A percentile compares a stretch with the other conserved stretches of the same genome.
Conservation (phyloP, 805 yeast species). For the Cyberlindnera xylosilytica region DNA sequence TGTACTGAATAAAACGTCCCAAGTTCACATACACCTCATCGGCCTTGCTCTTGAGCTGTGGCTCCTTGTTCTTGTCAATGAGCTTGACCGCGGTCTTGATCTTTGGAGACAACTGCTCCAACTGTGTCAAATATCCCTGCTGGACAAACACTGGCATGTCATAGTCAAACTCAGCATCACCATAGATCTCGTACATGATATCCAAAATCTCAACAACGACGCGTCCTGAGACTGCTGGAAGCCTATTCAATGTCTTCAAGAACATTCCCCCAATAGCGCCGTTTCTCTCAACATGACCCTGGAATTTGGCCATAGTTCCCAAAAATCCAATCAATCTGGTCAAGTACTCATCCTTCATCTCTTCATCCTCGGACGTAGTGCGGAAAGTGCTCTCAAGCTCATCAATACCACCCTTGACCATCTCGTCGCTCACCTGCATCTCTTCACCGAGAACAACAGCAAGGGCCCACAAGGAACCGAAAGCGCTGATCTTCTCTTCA, state of each 20-base stretch:
- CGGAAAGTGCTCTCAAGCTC: constrained; percentile 20
- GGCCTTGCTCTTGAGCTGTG: constrained; percentile 55
- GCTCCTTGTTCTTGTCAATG: constrained; percentile 61
- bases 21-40: constrained; percentile 67
- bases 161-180: constrained; percentile 65
- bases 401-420: constrained; percentile 24
- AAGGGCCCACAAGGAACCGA: constrained; percentile 46
- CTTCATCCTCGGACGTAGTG: not conserved
- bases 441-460: constrained; percentile 28
- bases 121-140: constrained; percentile 40
- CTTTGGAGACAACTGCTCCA: constrained; percentile 43
- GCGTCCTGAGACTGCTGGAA: constrained; percentile 33
- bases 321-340: constrained; percentile 49
- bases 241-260: constrained; percentile 27
- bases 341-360: constrained; percentile 31
- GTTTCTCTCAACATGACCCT: constrained; percentile 44
- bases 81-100: constrained; percentile 53
- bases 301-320: constrained; percentile 45
- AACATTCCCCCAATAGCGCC: constrained; percentile 44
- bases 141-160: constrained; percentile 66
- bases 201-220: constrained; percentile 60
- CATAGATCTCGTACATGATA: constrained; percentile 72
- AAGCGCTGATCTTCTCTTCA: constrained; percentile 32
- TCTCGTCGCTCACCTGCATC: constrained; percentile 23
- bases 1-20: constrained; percentile 76